Conservation (phyloP, 2,329 filamentous ascomycete genomes). For the Paraconiothyrium brasiliense region DNA sequence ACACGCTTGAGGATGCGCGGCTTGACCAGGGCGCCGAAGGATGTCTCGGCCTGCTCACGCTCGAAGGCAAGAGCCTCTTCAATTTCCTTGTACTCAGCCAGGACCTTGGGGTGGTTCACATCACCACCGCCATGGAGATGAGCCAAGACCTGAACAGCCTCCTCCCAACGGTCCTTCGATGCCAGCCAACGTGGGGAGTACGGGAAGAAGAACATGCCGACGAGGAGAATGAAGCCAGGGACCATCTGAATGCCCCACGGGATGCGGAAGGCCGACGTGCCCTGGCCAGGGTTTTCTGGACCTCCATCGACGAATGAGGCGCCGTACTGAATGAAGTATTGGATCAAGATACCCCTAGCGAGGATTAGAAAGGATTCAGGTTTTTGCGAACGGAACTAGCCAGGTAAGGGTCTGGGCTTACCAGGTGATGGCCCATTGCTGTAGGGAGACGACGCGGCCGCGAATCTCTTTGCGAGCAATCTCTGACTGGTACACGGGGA, state of each 20-base stretch:
- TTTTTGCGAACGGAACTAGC: background rate
- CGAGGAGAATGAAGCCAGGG: slow-evolving; percentile 50
- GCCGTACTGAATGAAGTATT: slow-evolving; percentile 74
- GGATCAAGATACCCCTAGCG: slow-evolving; percentile 67
- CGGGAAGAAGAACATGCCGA: slow-evolving; percentile 54
- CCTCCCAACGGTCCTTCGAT: slow-evolving; percentile 72
- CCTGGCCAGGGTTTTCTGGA: slow-evolving; percentile 54
- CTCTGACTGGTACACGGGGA: slow-evolving; percentile 93
- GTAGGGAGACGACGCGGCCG: slow-evolving; percentile 69
- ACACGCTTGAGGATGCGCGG: slow-evolving; percentile 66
- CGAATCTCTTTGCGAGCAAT: slow-evolving; percentile 64
- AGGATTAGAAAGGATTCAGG: slow-evolving; percentile 12
- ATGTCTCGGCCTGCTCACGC: slow-evolving; percentile 61
- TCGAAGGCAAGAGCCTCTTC: slow-evolving; percentile 65
- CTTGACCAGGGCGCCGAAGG: slow-evolving; percentile 60
- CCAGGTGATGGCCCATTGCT: slow-evolving; percentile 78
- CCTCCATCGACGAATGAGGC: slow-evolving; percentile 63
- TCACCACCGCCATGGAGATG: slow-evolving; percentile 67
- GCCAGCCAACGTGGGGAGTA: slow-evolving; percentile 75
- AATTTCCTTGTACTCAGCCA: slow-evolving; percentile 71
- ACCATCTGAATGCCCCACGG: slow-evolving; percentile 57
- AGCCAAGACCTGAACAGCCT: slow-evolving; percentile 65
- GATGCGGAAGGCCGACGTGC: slow-evolving; percentile 51
- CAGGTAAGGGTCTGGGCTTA: slow-evolving; percentile 29
- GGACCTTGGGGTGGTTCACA: slow-evolving; percentile 65